These are phyloP conservation scores for Scedosporium aurantiacum DNA, from an alignment of 2,329 filamentous ascomycete genomes.

Conservation along the genomic window DNA sequence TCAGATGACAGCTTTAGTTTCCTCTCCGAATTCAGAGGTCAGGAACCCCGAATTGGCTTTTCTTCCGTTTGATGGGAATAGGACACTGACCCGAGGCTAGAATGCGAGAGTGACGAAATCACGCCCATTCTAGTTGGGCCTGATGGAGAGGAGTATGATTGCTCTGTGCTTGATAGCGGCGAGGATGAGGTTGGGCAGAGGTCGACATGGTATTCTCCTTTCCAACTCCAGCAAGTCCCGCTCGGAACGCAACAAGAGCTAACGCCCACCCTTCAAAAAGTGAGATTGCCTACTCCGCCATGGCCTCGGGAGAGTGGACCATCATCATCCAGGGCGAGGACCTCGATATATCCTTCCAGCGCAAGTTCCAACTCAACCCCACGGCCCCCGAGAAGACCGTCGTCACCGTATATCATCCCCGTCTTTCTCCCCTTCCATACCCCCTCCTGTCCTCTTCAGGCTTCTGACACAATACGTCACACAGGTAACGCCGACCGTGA, in stretches of 20 bases:
- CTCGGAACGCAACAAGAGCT: neutral
- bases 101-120: neutral
- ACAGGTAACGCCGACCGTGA: neutral
- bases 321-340: neutral
- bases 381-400: neutral
- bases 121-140: neutral
- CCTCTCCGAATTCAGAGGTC: neutral
- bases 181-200: neutral
- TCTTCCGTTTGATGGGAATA: neutral
- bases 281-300: neutral
- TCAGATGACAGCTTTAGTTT: neutral
- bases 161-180: neutral
- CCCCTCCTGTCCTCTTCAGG: neutral
- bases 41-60: neutral
- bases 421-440: neutral
- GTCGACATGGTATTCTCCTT: neutral
- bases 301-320: neutral
- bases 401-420: neutral
- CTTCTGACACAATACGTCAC: neutral
- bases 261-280: neutral
- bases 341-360: neutral
- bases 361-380: neutral
- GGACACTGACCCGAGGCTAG: neutral
- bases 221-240: neutral
- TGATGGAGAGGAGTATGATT: neutral